phyloP scores from a whole-genome alignment of 768 basidiomycete species.

The Leccinum barrowsii region DNA sequence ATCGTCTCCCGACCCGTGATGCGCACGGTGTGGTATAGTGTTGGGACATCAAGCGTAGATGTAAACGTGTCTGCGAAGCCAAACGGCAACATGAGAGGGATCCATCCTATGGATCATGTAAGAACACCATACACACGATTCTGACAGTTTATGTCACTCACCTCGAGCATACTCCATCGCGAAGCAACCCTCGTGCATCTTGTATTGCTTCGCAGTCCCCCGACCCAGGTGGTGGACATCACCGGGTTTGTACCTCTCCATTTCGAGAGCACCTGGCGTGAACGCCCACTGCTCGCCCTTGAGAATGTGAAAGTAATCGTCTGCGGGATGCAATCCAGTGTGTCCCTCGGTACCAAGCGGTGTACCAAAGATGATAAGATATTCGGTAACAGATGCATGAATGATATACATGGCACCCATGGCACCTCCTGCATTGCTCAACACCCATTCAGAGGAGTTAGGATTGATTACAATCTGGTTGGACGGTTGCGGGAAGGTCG shows the following conservation, averaged over 20 bases:
- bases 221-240: constrained; percentile 80
- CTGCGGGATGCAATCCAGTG: constrained; percentile 88
- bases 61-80: constrained; percentile 82
- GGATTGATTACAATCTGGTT: constrained; percentile 47
- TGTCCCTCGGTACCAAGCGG: constrained; percentile 98
- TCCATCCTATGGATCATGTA: constrained; percentile 70
- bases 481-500: constrained; percentile 61
- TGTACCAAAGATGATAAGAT: constrained; percentile 93
- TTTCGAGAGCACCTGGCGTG: constrained; percentile 71
- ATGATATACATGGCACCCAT: constrained; percentile 99
- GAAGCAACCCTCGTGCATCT: constrained; percentile 95
- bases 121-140: not conserved
- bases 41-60: constrained; percentile 85
- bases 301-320: constrained; percentile 97
- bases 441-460: constrained; percentile 82
- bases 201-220: constrained; percentile 92
- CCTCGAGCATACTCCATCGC: constrained; percentile 94
- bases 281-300: constrained; percentile 96
- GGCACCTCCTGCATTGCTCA: constrained; percentile 96
- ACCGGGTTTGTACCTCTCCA: constrained; percentile 83
- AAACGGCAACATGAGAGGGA: constrained; percentile 94
- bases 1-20: constrained; percentile 84
- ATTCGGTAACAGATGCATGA: constrained; percentile 95
- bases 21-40: constrained; percentile 72
- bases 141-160: constrained; percentile 31